Base-by-base conservation (phyloP, 2,329 filamentous ascomycete genomes). In the Fusarium circinatum region DNA sequence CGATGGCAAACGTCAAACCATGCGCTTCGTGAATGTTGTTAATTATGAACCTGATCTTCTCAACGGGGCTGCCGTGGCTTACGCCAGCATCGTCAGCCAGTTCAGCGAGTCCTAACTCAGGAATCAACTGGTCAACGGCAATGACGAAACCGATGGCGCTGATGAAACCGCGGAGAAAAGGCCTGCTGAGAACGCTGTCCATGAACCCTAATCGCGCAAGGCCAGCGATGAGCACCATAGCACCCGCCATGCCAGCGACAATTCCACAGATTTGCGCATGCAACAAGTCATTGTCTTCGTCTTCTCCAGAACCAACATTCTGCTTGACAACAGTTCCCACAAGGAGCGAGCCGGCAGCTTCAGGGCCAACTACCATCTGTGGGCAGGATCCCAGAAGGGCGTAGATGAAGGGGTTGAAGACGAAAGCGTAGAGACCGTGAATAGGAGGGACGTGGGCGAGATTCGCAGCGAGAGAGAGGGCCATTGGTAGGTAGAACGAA, bases 401-500 rank as follows among this genome's bases (percentile, higher is more conserved):
- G 82, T 99, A 99, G 39, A 98, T 87, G 61, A 98, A 84, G 0
- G 96, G 96, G 67, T 95, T 95, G 85, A 98, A 94, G 71, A 97
- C 94, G 80, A 98, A 98, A 22, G 94, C 90, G 83, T 98, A 99
- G 8, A 99, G 88, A 2, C 96, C 96, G 79, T 98, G 96, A 78
- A 98, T 95, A 0, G 96, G 93, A 14, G 96, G 95, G 4, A 98
- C 91, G 80, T 98, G 96, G 11, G 93, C 95, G 47, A 99, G 90
- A 79, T 98, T 98, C 45, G 94, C 91, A 62, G 96, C 95, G 73
- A 97, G 92, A 1, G 96, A 98, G 20, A 99, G 89, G 0, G 95
- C 93, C 95, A 99, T 98, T 58, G 96, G 96, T 42, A 99, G 93
- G 82, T 99, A 99, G 85, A 99, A 96, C 32, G 95, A 98, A n/a